Evolutionary conservation across 306 rosid genomes (phyloP).

Genomic region (Quercus variabilis): DNA sequence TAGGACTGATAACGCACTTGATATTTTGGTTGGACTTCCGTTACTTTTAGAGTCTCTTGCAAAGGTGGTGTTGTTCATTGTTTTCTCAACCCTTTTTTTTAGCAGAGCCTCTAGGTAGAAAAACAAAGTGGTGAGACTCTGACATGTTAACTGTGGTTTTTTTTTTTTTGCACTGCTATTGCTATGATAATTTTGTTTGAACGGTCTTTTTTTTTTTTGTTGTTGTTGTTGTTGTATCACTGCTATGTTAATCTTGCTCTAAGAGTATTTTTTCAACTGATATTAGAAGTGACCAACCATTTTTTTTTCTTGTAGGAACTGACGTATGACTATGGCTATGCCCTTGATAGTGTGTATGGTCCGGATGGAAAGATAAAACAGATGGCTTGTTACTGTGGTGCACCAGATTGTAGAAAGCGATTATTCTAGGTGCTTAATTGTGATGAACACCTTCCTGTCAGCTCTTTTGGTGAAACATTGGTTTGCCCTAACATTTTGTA

Average conservation of each 20-base stretch:
- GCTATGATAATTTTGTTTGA: background rate
- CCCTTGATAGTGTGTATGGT: constrained; percentile 75
- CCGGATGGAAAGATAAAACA: constrained; percentile 72
- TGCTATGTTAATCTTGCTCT: background rate
- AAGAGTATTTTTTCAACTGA: background rate
- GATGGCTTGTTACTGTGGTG: constrained; percentile 89
- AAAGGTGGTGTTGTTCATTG: background rate
- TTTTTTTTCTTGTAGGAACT: constrained; percentile 57
- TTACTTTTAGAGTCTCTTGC: background rate
- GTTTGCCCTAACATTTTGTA: background rate
- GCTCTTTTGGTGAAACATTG: background rate
- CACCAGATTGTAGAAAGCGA: constrained; percentile 76
- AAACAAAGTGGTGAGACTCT: background rate
- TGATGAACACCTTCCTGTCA: background rate
- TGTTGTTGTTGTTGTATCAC: background rate
- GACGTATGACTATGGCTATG: constrained; percentile 93
- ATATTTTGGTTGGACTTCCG: background rate
- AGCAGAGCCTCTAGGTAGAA: background rate
- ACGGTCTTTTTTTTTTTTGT: background rate
- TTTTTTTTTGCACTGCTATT: background rate
- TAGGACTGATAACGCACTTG: background rate
- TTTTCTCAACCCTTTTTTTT: background rate
- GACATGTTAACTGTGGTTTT: background rate
- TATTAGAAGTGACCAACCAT: background rate
- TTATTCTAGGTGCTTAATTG: constrained; percentile 41